A percentile compares a stretch with the other conserved stretches of the same genome.
Conservation (phyloP, 2,329 filamentous ascomycete genomes). For the Fusarium sp. region DNA sequence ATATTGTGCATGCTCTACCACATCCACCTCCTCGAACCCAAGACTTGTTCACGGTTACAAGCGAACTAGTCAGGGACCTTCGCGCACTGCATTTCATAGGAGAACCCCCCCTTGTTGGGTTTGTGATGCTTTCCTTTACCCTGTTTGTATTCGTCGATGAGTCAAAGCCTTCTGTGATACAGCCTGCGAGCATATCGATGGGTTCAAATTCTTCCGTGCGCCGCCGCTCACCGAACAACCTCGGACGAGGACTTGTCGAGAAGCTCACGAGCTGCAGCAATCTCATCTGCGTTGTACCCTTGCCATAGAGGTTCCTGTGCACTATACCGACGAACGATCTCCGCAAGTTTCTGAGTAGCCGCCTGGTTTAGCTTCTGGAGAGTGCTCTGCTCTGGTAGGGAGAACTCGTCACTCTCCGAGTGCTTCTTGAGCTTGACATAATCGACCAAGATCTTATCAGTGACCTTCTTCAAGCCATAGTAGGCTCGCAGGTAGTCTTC, state of each 20-base stretch:
- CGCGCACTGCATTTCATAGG: slow-evolving; percentile 18
- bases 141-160: slow-evolving; percentile 24
- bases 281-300: slow-evolving; percentile 78
- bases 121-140: slow-evolving; percentile 22
- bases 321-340: slow-evolving; percentile 77
- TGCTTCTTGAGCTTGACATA: slow-evolving; percentile 60
- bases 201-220: slow-evolving; percentile 24
- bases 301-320: slow-evolving; percentile 75
- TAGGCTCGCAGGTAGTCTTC: slow-evolving; percentile 93
- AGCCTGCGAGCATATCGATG: slow-evolving; percentile 21
- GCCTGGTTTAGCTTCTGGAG: slow-evolving; percentile 77
- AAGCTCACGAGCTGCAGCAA: slow-evolving; percentile 78
- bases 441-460: slow-evolving; percentile 63
- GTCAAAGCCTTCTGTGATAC: slow-evolving; percentile 28
- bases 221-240: slow-evolving; percentile 58
- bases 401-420: slow-evolving; percentile 63
- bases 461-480: slow-evolving; percentile 84
- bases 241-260: slow-evolving; percentile 66
- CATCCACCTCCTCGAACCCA: slow-evolving; percentile 12
- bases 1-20: slow-evolving; percentile 27
- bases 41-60: slow-evolving; percentile 9
- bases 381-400: slow-evolving; percentile 68
- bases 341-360: slow-evolving; percentile 80
- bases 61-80: slow-evolving; percentile 36
- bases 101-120: slow-evolving; percentile 21